A percentile compares a stretch with the other conserved stretches of the same genome.
These are phyloP conservation scores for Thamnidium elegans DNA, from an alignment of 192 early-diverging fungal species.

Conservation along the genomic window DNA sequence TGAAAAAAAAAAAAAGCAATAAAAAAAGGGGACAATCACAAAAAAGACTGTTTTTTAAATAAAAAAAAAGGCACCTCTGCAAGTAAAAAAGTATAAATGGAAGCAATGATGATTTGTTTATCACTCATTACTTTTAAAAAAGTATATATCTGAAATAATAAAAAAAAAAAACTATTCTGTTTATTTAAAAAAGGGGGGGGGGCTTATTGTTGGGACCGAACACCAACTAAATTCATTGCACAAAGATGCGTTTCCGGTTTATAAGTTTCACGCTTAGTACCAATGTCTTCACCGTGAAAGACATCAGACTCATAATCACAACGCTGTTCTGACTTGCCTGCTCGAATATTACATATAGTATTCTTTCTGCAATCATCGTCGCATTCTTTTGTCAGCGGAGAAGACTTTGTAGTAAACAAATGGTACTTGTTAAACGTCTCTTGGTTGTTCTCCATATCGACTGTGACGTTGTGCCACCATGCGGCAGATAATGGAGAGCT, in stretches of 20 bases:
- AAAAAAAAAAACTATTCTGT: too few relatives aligned
- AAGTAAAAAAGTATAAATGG: too few relatives aligned
- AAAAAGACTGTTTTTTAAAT: not conserved
- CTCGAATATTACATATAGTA: constrained; percentile 34
- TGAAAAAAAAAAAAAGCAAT: constrained; percentile 3
- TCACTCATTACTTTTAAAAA: too few relatives aligned
- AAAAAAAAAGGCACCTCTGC: too few relatives aligned
- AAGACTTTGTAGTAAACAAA: constrained; percentile 39
- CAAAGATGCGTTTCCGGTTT: constrained; percentile 1
- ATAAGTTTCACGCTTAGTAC: not conserved
- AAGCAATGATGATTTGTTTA: too few relatives aligned
- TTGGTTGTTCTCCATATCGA: constrained; percentile 36
- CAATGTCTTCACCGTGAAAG: not conserved
- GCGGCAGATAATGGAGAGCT: constrained; percentile 34
- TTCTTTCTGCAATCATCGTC: constrained; percentile 22
- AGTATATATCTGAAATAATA: too few relatives aligned
- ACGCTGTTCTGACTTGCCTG: constrained; percentile 37
- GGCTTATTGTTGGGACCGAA: not conserved
- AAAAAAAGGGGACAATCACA: too few relatives aligned
- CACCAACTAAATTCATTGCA: constrained; percentile 14
- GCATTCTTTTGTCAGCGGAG: constrained; percentile 22
- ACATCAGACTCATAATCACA: constrained; percentile 37
- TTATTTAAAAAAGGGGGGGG: not conserved
- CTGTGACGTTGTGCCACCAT: constrained; percentile 57
- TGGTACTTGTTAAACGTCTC: constrained; percentile 44